Conservation (phyloP, 768 basidiomycete genomes). For the Leccinum arenicola region DNA sequence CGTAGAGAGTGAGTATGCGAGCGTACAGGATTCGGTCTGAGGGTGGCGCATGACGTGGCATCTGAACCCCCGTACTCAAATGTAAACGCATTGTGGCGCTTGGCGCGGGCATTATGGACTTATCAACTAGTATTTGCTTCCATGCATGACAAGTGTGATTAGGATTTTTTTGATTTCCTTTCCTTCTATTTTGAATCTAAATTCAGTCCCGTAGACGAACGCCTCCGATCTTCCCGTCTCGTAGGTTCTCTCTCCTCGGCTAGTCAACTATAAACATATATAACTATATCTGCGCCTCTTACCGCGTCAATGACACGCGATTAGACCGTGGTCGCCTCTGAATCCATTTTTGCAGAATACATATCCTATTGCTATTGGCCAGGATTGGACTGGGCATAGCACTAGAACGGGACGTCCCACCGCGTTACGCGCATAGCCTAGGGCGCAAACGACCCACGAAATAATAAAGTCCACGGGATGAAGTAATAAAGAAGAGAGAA, state of each 20-base stretch:
- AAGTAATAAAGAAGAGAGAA: background rate
- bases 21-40: conserved; percentile 63
- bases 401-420: background rate
- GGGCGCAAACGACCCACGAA: background rate
- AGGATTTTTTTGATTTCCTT: background rate
- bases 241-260: background rate
- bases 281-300: background rate
- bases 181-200: background rate
- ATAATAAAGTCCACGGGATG: background rate
- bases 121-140: background rate
- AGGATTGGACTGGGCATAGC: background rate
- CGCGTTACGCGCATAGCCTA: background rate
- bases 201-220: background rate
- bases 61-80: background rate
- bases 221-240: background rate
- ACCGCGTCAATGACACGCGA: background rate
- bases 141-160: background rate
- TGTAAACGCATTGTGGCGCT: background rate
- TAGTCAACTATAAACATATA: background rate
- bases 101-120: background rate
- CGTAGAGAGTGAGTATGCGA: conserved; percentile 88
- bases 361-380: background rate
- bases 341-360: background rate
- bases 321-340: background rate
- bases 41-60: background rate